These are phyloP conservation scores for Tillandsia leiboldiana DNA, from an alignment of 176 grass and related monocot genomes.

Conservation along the genomic window DNA sequence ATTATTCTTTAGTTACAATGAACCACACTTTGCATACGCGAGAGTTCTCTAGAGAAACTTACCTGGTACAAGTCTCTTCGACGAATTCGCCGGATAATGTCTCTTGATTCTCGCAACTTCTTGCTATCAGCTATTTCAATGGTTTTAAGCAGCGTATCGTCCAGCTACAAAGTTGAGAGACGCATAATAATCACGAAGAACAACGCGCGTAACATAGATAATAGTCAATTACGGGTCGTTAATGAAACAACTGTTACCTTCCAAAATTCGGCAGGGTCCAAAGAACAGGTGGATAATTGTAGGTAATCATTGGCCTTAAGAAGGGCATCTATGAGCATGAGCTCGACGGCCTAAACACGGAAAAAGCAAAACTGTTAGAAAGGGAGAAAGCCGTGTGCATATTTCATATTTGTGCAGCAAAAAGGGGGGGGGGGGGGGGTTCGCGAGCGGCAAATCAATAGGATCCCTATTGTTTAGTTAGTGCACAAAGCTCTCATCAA, in stretches of 20 bases:
- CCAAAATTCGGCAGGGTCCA: constrained; percentile 81
- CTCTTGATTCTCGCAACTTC: constrained; percentile 67
- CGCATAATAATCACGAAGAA: neutral
- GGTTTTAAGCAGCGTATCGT: constrained; percentile 77
- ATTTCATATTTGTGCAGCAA: neutral
- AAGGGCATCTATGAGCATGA: constrained; percentile 84
- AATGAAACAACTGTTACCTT: constrained; percentile 38
- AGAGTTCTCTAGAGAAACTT: neutral
- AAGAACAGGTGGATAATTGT: constrained; percentile 60
- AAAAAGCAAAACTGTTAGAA: constrained; percentile 20
- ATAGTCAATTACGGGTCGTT: constrained; percentile 5
- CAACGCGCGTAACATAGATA: constrained; percentile 5
- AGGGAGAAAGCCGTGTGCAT: neutral
- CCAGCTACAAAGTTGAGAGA: constrained; percentile 45
- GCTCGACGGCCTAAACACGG: constrained; percentile 58
- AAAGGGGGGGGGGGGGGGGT: no score
- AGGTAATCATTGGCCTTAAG: constrained; percentile 67
- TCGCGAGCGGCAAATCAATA: no score
- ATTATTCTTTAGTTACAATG: no score
- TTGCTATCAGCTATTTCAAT: constrained; percentile 57
- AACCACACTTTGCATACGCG: no score
- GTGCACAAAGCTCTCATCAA: no score
- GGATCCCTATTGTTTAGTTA: no score
- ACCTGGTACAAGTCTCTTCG: constrained; percentile 87
- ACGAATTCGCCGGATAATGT: constrained; percentile 66